Percentiles rank a stretch among this genome's conserved stretches.
Conservation (phyloP, 83 land plant species). For the Diphasiastrum complanatum region DNA sequence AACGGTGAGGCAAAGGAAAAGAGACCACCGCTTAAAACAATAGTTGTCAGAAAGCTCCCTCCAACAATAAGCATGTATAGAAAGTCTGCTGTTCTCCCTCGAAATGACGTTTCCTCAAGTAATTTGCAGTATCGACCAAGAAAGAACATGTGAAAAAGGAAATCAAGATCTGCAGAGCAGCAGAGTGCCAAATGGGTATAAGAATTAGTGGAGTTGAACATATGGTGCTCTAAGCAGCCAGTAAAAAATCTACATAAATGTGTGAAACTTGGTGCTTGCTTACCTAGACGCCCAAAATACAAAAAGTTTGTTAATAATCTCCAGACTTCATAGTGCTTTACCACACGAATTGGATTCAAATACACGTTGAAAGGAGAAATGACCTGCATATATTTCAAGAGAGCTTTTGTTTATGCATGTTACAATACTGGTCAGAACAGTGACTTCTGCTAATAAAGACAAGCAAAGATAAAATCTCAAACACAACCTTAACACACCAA, state of each 20-base stretch:
- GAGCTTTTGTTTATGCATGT: no score
- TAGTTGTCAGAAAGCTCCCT: constrained; percentile 71
- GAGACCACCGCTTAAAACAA: constrained; percentile 80
- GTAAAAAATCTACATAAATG: not conserved
- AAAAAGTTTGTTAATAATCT: constrained; percentile 90
- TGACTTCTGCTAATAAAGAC: no score
- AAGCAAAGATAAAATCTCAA: no score
- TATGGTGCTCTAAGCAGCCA: not conserved
- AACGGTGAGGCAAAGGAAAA: constrained; percentile 73
- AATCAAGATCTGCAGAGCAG: constrained; percentile 67
- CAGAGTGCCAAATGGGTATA: not conserved
- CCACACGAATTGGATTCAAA: constrained; percentile 60
- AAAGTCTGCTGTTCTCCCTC: constrained; percentile 97
- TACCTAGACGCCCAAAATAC: constrained; percentile 93
- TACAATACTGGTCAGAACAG: no score
- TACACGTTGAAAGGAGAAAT: constrained; percentile 69
- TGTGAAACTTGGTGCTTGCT: not conserved
- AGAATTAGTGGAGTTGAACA: not conserved
- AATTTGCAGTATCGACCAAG: constrained; percentile 97
- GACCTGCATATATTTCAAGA: no score
- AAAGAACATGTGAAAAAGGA: constrained; percentile 95
- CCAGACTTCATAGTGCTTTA: constrained; percentile 79
- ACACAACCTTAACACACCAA: no score
- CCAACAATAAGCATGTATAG: constrained; percentile 97
- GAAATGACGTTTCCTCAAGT: constrained; percentile 93